These are phyloP conservation scores for Quercus suber DNA, from an alignment of 306 rosid species.

Conservation along the genomic window DNA sequence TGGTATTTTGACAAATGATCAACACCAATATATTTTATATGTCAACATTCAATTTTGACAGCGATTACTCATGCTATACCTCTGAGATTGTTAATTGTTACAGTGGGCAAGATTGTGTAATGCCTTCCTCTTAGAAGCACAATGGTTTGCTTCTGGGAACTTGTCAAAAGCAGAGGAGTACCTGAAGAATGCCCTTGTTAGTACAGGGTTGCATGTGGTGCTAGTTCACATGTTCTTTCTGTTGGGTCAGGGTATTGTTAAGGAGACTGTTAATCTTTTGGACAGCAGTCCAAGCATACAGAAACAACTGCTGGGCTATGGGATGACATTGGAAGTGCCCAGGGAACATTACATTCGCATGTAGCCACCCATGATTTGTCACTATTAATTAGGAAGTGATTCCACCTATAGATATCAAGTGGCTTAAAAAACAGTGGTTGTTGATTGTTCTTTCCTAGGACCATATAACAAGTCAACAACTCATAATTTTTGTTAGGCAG, in stretches of 20 bases:
- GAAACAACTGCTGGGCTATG: constrained; percentile 18
- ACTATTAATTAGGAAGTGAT: no score
- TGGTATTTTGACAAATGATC: constrained; percentile 18
- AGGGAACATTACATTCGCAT: background rate
- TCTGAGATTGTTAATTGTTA: background rate
- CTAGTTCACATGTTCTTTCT: constrained; percentile 22
- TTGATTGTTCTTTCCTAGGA: no score
- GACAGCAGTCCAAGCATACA: background rate
- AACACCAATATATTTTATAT: no score
- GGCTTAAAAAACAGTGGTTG: no score
- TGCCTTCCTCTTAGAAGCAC: constrained; percentile 24
- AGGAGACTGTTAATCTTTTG: background rate
- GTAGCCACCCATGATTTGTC: no score
- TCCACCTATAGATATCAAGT: no score
- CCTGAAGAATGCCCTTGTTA: constrained; percentile 17
- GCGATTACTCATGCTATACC: no score
- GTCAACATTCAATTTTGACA: no score
- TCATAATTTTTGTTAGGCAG: no score
- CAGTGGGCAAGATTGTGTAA: constrained; percentile 35
- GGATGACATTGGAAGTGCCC: constrained; percentile 28
- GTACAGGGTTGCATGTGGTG: constrained; percentile 29
- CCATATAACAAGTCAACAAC: no score
- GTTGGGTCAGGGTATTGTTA: constrained; percentile 19
- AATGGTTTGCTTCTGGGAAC: background rate
- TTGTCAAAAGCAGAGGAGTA: constrained; percentile 25